Conservation (phyloP, 2,329 filamentous ascomycete genomes). For the Pestalotiopsis sp. region DNA sequence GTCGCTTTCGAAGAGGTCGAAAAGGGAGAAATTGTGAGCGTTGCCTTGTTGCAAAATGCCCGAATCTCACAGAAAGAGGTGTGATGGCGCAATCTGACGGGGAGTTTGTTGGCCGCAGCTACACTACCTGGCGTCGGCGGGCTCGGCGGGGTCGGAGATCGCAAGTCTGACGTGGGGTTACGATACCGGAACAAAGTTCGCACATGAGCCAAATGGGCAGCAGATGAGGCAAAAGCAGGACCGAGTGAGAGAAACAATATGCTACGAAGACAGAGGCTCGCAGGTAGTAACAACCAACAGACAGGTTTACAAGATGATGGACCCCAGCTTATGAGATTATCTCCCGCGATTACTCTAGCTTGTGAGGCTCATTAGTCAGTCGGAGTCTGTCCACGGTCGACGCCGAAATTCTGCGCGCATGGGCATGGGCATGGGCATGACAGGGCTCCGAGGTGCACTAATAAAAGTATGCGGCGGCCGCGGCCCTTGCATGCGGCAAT, state of each 20-base stretch:
- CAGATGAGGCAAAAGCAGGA: neutral
- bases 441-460: neutral
- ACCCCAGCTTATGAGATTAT: conserved; percentile 1
- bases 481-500: conserved; percentile 11
- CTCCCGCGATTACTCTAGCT: conserved; percentile 12
- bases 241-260: neutral
- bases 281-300: neutral
- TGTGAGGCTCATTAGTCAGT: conserved; percentile 12
- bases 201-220: neutral
- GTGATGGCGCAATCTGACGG: conserved; percentile 1
- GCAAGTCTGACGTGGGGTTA: neutral
- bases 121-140: neutral
- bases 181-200: neutral
- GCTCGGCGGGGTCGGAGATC: neutral
- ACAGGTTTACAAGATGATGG: neutral
- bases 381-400: neutral
- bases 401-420: conserved; percentile 4
- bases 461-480: neutral
- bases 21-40: neutral
- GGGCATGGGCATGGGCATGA: no score
- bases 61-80: neutral
- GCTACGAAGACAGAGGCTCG: neutral
- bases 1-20: neutral
- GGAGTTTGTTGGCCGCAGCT: neutral
- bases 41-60: neutral